Base-by-base conservation (phyloP, 169 alveolate species). In the Plasmodium yoelii region DNA sequence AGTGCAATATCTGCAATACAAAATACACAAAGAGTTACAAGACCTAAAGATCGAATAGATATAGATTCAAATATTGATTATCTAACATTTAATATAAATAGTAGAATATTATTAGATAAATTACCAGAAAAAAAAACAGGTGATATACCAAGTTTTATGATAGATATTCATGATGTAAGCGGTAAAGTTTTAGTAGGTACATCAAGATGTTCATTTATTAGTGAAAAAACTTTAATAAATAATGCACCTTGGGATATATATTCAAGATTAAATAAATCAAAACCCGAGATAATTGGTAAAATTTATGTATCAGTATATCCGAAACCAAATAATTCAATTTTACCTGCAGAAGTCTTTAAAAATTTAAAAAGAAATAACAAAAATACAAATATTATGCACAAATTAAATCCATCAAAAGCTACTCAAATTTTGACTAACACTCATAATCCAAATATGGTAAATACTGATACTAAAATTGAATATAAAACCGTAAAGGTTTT, bases 291-390 rank as follows among this genome's bases (percentile, higher is more conserved):
- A 28, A 77, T 93, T 28, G 97, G 96, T 1, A 93, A 91, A 72
- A 63, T 93, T 19, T 87, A 92, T 49, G 95, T 95, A 47, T 77
- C 95, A 15, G 95, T 95, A 1, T 39, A 59, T 49, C 94, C 95
- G 34, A 72, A 57, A 10, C 97, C 97, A 47, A 73, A 55, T 18
- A 82, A 88, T 28, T 70, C 97, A 0, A 92, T 88, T 87, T 92
- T 95, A n/a, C 97, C 97, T 12, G 96, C 97, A 1, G 95, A 92
- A n/a, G 65, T 93, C 1, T 93, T 93, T 60, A 88, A 67, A 15
- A 72, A 82, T 4, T 91, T 89, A 6, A 92, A 84, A 18, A 39
- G 47, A 8, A 34, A 34, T 34, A 34, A 34, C 42, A 34, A 34
- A 34, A 5, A 7, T 46, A 57, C 47, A 28, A 10, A 22, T 22